These are phyloP conservation scores for Aspergillus oerlinghausenensis DNA, from an alignment of 2,329 filamentous ascomycete genomes.

Conservation along the genomic window DNA sequence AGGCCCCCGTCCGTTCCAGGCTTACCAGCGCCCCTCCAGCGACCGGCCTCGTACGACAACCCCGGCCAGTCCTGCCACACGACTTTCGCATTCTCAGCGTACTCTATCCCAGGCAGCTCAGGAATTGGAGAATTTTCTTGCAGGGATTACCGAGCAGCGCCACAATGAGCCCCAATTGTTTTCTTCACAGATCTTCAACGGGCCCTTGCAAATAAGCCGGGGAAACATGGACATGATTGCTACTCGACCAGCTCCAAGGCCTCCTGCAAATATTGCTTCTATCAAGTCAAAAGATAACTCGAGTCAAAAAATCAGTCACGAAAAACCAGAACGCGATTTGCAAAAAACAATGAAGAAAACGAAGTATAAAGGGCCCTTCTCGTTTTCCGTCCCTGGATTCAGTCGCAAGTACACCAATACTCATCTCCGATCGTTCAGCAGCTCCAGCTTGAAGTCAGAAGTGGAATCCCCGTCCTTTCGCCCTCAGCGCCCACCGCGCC, in stretches of 20 bases:
- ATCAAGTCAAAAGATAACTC: conserved; percentile 9
- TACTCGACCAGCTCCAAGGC: conserved; percentile 27
- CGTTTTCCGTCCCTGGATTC: conserved; percentile 16
- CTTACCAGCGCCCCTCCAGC: conserved; percentile 3
- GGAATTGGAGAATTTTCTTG: conserved; percentile 33
- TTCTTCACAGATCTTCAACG: conserved; percentile 18
- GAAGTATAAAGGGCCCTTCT: conserved; percentile 14
- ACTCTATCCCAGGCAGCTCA: conserved; percentile 32
- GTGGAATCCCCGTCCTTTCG: conserved; percentile 6
- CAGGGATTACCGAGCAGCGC: conserved; percentile 16
- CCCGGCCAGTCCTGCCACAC: conserved; percentile 7
- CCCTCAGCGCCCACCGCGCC: neutral
- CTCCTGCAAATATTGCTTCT: conserved; percentile 17
- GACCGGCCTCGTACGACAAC: neutral
- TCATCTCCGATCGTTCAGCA: conserved; percentile 17
- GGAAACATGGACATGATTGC: conserved; percentile 31
- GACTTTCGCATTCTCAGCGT: conserved; percentile 11
- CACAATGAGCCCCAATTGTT: conserved; percentile 9
- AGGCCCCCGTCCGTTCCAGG: conserved; percentile 1
- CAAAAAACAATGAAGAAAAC: conserved; percentile 10
- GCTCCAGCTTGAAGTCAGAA: conserved; percentile 9
- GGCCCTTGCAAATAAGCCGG: conserved; percentile 31
- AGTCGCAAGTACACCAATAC: conserved; percentile 10
- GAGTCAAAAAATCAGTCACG: conserved; percentile 3
- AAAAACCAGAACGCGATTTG: neutral